These are phyloP conservation scores for Agrostemma githago DNA, from an alignment of 148 eudicot species.

Conservation along the genomic window DNA sequence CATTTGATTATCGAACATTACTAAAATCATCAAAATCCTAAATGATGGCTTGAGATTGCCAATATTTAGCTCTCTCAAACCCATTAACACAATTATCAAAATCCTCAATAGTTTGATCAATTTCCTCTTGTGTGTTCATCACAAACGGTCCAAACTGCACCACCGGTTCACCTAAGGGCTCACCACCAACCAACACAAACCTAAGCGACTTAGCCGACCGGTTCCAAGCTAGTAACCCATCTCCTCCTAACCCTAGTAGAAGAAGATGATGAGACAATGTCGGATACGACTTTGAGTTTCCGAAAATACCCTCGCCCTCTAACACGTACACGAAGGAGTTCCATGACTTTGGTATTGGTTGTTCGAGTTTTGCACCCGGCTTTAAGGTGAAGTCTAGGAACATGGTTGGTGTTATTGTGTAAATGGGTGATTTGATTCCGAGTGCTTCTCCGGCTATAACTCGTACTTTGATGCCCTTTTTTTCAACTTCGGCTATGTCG, in stretches of 20 bases:
- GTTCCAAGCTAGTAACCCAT: slow-evolving; percentile 67
- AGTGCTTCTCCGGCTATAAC: slow-evolving; percentile 85
- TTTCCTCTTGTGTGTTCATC: slow-evolving; percentile 80
- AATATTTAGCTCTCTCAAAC: slow-evolving; percentile 71
- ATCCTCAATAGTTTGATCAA: slow-evolving; percentile 73
- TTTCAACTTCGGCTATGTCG: slow-evolving; percentile 49
- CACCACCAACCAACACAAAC: slow-evolving; percentile 75
- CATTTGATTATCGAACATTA: neutral
- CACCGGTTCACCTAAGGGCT: slow-evolving; percentile 73
- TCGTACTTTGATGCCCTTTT: slow-evolving; percentile 57
- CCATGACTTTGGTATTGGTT: slow-evolving; percentile 58
- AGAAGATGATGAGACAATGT: slow-evolving; percentile 53
- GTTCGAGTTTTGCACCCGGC: slow-evolving; percentile 52
- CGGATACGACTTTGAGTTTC: slow-evolving; percentile 35
- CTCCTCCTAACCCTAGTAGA: slow-evolving; percentile 64
- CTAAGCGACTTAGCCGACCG: slow-evolving; percentile 36
- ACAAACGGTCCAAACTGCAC: slow-evolving; percentile 82
- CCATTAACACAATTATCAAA: slow-evolving; percentile 71
- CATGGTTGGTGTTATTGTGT: slow-evolving; percentile 79
- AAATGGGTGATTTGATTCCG: slow-evolving; percentile 51
- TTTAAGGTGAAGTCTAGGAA: slow-evolving; percentile 69
- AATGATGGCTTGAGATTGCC: slow-evolving; percentile 52
- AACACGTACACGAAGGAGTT: slow-evolving; percentile 66
- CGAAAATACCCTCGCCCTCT: slow-evolving; percentile 85
- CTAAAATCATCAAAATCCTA: neutral